Percentiles rank a stretch among this genome's conserved stretches.
phyloP scores from a whole-genome alignment of 164 flowering plant genomes.

The Annona squamosa region DNA sequence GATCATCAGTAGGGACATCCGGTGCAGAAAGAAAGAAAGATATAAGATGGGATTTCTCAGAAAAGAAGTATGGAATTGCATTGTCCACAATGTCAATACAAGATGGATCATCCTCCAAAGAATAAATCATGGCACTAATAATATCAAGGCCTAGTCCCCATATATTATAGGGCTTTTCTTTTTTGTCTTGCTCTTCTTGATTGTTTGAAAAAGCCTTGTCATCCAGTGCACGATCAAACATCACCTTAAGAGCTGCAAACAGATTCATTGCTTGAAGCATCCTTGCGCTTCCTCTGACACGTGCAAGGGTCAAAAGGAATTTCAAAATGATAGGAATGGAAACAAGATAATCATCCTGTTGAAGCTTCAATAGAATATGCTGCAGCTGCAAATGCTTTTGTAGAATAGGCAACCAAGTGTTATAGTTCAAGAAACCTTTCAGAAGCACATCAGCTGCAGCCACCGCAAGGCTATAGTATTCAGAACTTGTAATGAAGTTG shows the following conservation, averaged over 20 bases:
- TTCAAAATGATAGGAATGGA: slow-evolving; percentile 48
- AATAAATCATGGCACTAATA: slow-evolving; percentile 60
- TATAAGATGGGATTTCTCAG: slow-evolving; percentile 58
- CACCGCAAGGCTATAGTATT: slow-evolving; percentile 53
- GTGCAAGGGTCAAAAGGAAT: slow-evolving; percentile 75
- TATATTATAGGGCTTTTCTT: slow-evolving; percentile 42
- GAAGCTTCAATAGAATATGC: slow-evolving; percentile 49
- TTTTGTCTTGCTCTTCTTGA: slow-evolving; percentile 23
- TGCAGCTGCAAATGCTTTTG: slow-evolving; percentile 57
- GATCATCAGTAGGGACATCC: slow-evolving; percentile 55
- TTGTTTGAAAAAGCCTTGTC: slow-evolving; percentile 19
- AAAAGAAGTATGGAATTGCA: slow-evolving; percentile 51
- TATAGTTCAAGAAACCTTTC: slow-evolving; percentile 41
- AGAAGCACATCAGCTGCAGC: slow-evolving; percentile 50
- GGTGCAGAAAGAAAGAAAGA: slow-evolving; percentile 60
- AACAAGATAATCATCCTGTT: slow-evolving; percentile 33
- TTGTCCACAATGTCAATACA: slow-evolving; percentile 41
- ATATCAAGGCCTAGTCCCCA: slow-evolving; percentile 87
- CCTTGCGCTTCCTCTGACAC: slow-evolving; percentile 65
- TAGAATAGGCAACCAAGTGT: slow-evolving; percentile 77
- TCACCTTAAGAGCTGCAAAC: slow-evolving; percentile 44
- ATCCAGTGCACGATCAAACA: slow-evolving; percentile 40
- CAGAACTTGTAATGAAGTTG: slow-evolving; percentile 32
- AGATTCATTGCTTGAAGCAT: slow-evolving; percentile 61
- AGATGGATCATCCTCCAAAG: slow-evolving; percentile 54